Evolutionary conservation across 2,329 filamentous ascomycete species (phyloP).

Genomic region (Ascochyta koolunga): DNA sequence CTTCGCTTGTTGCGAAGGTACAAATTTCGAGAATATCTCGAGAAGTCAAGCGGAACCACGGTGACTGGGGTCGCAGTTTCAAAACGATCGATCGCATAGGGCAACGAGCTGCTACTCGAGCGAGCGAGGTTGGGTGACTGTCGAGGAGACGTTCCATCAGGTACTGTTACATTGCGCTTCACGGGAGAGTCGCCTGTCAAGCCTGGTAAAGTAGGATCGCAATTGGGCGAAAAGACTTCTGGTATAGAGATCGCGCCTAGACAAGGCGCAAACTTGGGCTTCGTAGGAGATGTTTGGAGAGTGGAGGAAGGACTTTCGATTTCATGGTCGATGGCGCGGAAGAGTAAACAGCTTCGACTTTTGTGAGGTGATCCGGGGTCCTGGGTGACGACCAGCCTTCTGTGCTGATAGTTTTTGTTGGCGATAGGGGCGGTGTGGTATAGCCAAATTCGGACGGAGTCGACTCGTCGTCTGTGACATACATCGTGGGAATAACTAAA

Average conservation of each 20-base stretch:
- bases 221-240: conserved; percentile 18
- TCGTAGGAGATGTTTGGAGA: conserved; percentile 34
- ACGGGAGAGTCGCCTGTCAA: conserved; percentile 19
- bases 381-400: conserved; percentile 39
- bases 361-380: conserved; percentile 42
- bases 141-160: conserved; percentile 1
- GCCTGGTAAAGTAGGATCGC: conserved; percentile 1
- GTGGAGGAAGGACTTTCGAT: conserved; percentile 16
- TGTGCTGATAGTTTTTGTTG: conserved; percentile 43
- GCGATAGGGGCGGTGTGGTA: conserved; percentile 43
- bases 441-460: conserved; percentile 24
- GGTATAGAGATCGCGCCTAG: conserved; percentile 23
- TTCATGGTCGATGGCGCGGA: conserved; percentile 21
- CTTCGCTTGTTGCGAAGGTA: not conserved
- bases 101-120: conserved; percentile 18
- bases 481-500: conserved; percentile 27
- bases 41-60: not conserved
- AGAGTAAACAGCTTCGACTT: conserved; percentile 33
- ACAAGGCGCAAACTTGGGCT: conserved; percentile 21
- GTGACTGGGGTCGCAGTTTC: not conserved
- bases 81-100: not conserved
- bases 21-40: not conserved
- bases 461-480: conserved; percentile 26
- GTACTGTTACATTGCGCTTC: conserved; percentile 9
- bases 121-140: conserved; percentile 10